These are phyloP conservation scores for Suhomyces faveliae DNA, from an alignment of 805 yeast genomes.

Conservation along the genomic window DNA sequence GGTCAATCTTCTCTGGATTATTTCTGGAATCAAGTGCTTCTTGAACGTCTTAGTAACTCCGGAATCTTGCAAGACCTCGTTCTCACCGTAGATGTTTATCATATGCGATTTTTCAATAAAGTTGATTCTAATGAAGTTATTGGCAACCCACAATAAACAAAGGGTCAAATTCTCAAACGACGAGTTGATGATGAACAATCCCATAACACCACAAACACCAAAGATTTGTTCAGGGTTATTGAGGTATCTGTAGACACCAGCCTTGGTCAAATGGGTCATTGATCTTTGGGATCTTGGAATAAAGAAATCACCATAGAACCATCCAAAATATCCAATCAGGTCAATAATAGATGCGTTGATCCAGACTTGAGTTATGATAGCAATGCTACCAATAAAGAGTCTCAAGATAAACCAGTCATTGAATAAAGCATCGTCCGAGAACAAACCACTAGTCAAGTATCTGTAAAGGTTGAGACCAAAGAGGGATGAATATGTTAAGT, in stretches of 20 bases:
- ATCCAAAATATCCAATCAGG: conserved; percentile 80
- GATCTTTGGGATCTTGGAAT: conserved; percentile 47
- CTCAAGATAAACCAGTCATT: conserved; percentile 48
- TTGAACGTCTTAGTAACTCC: conserved; percentile 45
- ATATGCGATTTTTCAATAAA: conserved; percentile 78
- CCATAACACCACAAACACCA: conserved; percentile 81
- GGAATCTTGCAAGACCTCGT: conserved; percentile 53
- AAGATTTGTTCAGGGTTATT: conserved; percentile 80
- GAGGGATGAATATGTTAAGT: conserved; percentile 57
- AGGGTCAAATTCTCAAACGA: conserved; percentile 52
- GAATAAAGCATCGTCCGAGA: conserved; percentile 12
- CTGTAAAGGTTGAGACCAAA: conserved; percentile 39
- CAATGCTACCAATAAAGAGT: conserved; percentile 55
- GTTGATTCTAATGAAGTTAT: conserved; percentile 64
- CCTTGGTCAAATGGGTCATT: conserved; percentile 57
- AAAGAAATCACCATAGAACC: conserved; percentile 88
- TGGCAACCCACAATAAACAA: conserved; percentile 56
- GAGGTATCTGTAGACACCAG: conserved; percentile 78
- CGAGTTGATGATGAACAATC: conserved; percentile 59
- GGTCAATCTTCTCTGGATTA: conserved; percentile 32
- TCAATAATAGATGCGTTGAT: conserved; percentile 66
- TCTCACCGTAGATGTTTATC: conserved; percentile 71
- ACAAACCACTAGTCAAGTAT: conserved; percentile 16
- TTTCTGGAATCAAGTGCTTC: conserved; percentile 42
- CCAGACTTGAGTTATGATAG: conserved; percentile 63